Evolutionary conservation across 495 filamentous ascomycete genomes (phyloP), one percentile per base, ranked within the genome.

Genomic region (Pyronema domesticum): DNA sequence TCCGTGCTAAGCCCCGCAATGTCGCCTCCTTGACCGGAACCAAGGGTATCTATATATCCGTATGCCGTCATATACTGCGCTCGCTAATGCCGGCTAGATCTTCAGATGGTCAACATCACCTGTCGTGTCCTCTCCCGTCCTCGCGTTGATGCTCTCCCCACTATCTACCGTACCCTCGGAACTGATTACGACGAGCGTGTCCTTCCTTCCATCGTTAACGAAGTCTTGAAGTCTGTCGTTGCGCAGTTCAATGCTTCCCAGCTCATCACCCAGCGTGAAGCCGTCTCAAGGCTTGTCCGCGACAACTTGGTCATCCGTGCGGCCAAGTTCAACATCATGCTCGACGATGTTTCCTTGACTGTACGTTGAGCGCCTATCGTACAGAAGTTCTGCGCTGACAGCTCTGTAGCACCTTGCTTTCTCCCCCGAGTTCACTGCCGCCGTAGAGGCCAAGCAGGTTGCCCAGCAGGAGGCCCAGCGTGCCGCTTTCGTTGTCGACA

Each of bases 31-130:
- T 98, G 53, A 96, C 91, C 53, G 91, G 93, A 60, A 98, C 91
- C 65, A 98, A 98, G 72, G 63, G 63, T 65, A 57, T 14, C 15
- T 35, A 5, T 7, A 14, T 6, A 19, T 48, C 43, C 17, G 2
- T 10, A 37, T 18, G 11, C 0, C 47, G 2, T 11, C n/a, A 30
- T 6, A 30, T 14, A 17, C 17, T 2, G 6, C 23, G 33, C 30
- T 10, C n/a, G 1, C 13, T 39, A 51, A 36, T 18, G n/a, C 48
- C 19, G 14, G 46, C 18, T 11, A 65, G 91, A 98, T 70, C 72
- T 98, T 68, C 91, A 98, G 76, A 98, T 98, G 91, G 91, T 98
- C 68, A 98, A 98, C 77, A 98, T 98, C 69, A 98, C 93, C 65
- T 98, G 91, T 73, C 93, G 91, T 88, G 91, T 98, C 48, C 86